A percentile compares a stretch with the other conserved stretches of the same genome.
These are phyloP conservation scores for Aureobasidium sp. DNA, from an alignment of 2,329 filamentous ascomycete genomes.

Conservation along the genomic window DNA sequence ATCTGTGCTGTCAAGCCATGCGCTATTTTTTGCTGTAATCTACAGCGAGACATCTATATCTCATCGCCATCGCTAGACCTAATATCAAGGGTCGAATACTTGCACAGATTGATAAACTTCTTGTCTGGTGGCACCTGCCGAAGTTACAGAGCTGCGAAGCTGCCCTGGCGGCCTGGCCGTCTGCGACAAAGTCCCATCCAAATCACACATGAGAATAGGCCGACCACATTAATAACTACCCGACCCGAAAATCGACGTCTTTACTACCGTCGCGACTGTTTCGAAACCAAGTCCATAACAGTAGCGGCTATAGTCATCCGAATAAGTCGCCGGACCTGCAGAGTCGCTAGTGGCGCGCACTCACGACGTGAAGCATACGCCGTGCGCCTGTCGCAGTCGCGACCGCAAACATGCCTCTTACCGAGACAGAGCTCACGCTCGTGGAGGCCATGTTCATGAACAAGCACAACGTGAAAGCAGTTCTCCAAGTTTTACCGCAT, in stretches of 20 bases:
- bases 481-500: constrained; percentile 3
- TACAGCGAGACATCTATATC: not conserved
- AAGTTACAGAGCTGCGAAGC: not conserved
- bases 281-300: not conserved
- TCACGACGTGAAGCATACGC: not conserved
- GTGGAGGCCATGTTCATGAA: constrained; percentile 14
- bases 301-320: not conserved
- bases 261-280: not conserved
- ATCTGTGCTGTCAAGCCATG: not conserved
- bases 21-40: not conserved
- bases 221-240: not conserved
- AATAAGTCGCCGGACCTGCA: not conserved
- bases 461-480: not conserved
- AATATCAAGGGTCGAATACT: no score
- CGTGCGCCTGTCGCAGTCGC: not conserved
- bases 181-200: not conserved
- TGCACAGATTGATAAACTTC: no score
- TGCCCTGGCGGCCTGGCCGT: not conserved
- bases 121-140: not conserved
- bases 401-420: not conserved
- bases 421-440: constrained; percentile 1
- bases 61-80: not conserved
- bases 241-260: not conserved
- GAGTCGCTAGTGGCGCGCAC: not conserved
- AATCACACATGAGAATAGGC: not conserved